Evolutionary conservation across 2,329 filamentous ascomycete genomes (phyloP).

Genomic region (Fusarium sp.): DNA sequence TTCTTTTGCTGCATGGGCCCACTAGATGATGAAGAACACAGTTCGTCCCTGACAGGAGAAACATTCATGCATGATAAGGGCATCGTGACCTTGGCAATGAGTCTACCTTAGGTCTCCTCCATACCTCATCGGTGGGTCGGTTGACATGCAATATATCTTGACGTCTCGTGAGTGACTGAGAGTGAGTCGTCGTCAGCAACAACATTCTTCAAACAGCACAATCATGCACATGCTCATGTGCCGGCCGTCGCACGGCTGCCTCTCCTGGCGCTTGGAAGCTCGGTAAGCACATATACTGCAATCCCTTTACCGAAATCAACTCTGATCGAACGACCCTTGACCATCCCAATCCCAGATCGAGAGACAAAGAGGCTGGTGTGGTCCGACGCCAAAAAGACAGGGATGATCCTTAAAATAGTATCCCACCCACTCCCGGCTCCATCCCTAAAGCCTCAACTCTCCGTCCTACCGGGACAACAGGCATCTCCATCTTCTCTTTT

Average conservation of each 20-base stretch:
- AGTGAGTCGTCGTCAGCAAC: slow-evolving; percentile 34
- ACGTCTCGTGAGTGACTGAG: background rate
- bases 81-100: background rate
- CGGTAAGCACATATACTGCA: background rate
- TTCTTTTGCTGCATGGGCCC: slow-evolving; percentile 20
- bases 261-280: background rate
- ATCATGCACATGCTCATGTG: slow-evolving; percentile 1
- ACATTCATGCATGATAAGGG: background rate
- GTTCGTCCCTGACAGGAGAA: slow-evolving; percentile 5
- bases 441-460: slow-evolving; percentile 9
- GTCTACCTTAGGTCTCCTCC: background rate
- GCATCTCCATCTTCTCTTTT: slow-evolving; percentile 12
- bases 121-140: background rate
- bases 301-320: slow-evolving; percentile 11
- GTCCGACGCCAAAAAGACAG: slow-evolving; percentile 13
- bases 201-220: background rate
- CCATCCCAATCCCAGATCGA: slow-evolving; percentile 7
- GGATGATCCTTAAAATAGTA: slow-evolving; percentile 32
- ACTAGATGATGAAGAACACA: background rate
- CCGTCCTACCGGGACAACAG: slow-evolving; percentile 17
- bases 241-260: slow-evolving; percentile 7
- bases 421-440: slow-evolving; percentile 15
- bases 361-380: slow-evolving; percentile 20
- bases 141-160: background rate
- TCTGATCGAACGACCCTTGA: background rate